Evolutionary conservation across 495 filamentous ascomycete genomes (phyloP), one percentile per base, ranked within the genome.

Genomic region (Penicillium canescens): DNA sequence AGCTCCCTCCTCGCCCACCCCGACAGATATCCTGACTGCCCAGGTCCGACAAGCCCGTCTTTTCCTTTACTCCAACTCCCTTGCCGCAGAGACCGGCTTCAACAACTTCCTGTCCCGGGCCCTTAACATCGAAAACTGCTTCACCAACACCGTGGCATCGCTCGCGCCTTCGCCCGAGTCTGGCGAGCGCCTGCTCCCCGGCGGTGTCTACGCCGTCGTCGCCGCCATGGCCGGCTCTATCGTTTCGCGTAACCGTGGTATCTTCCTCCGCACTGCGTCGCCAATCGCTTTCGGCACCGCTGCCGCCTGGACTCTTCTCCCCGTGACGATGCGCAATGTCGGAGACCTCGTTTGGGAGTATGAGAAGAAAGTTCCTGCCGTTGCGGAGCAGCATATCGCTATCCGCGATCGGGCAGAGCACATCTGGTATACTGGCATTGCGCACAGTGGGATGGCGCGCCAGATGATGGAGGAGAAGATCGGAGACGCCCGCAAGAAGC

Each of bases 151-250:
- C 42, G 72, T 98, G 58, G 88, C 91, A 26, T 88, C 86, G 1
- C 84, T 98, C 9, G 92, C 91, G 34, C 94, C 94, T 20, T 78
- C 91, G 10, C 84, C 85, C 52, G 86, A 91, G 65, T 86, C 83
- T 44, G 85, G 86, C 56, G 94, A 98, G 74, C 82, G 82, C 59
- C 78, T 98, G 13, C 82, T 96, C 66, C 94, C 94, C 23, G 91
- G 92, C 5, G 70, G 83, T 35, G 79, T 97, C 55, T 97, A 97
- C 74, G 90, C 96, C 34, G 83, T 96, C 12, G 91, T 98, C 3
- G 83, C 91, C 10, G 84, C 89, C 54, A 96, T 98, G 91, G 87
- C 92, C 28, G 92, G 92, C 57, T 88, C 83, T 59, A 97, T 98
- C 65, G 74, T 96, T 26, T 80, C 88, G 40, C 82, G 94, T 46